A percentile compares a stretch with the other conserved stretches of the same genome.
Evolutionary conservation across 2,329 filamentous ascomycete species (phyloP).

Genomic region (Gliomastix tumulicola): DNA sequence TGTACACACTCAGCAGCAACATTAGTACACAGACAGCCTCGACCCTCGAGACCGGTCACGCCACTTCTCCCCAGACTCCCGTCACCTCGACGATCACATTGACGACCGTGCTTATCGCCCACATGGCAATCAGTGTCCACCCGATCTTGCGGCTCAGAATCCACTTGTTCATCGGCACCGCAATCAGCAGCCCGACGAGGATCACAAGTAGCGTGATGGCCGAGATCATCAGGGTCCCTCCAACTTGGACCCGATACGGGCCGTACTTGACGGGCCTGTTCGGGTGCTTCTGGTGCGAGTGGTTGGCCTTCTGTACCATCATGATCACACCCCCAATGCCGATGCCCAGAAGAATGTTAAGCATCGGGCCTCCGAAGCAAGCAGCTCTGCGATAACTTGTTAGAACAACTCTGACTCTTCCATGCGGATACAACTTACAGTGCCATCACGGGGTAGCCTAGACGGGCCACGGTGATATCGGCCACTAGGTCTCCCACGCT

Average conservation of each 20-base stretch:
- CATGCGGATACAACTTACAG: conserved; percentile 35
- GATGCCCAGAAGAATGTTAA: conserved; percentile 93
- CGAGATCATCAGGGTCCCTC: conserved; percentile 77
- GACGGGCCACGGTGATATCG: conserved; percentile 84
- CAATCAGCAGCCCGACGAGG: conserved; percentile 67
- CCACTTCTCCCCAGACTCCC: conserved; percentile 36
- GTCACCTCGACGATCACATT: conserved; percentile 78
- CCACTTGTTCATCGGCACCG: conserved; percentile 83
- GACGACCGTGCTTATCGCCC: conserved; percentile 69
- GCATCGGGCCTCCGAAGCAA: conserved; percentile 96
- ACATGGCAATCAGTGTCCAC: conserved; percentile 70
- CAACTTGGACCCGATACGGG: conserved; percentile 78
- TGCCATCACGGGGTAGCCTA: conserved; percentile 97
- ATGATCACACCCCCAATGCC: conserved; percentile 89
- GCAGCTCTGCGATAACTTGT: conserved; percentile 53
- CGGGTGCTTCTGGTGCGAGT: conserved; percentile 61
- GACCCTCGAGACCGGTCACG: no score
- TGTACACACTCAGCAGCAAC: no score
- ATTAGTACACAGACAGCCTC: no score
- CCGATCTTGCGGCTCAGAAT: conserved; percentile 77
- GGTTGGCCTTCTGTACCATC: conserved; percentile 64
- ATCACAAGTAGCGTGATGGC: conserved; percentile 79
- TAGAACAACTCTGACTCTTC: conserved; percentile 9
- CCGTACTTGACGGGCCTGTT: conserved; percentile 57
- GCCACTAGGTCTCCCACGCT: conserved; percentile 90